A percentile compares a stretch with the other conserved stretches of the same genome.
These are phyloP conservation scores for Rosa persica DNA, from an alignment of 306 rosid genomes.

Conservation along the genomic window DNA sequence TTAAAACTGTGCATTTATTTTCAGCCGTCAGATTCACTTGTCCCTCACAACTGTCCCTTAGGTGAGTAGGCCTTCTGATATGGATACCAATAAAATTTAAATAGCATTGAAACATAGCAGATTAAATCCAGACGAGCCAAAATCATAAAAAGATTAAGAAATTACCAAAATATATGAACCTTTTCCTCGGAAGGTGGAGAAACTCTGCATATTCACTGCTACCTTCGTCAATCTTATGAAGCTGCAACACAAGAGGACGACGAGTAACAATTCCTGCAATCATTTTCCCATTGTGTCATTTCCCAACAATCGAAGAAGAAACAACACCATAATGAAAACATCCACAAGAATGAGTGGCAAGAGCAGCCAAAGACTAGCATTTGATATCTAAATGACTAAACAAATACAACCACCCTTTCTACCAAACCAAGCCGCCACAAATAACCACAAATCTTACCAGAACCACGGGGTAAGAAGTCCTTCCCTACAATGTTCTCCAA, in stretches of 20 bases:
- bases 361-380: neutral
- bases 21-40: too few species aligned
- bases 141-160: constrained; percentile 4
- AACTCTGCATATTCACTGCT: constrained; percentile 91
- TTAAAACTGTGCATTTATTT: too few species aligned
- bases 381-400: neutral
- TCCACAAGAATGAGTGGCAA: neutral
- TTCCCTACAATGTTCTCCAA: constrained; percentile 89
- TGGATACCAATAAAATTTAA: neutral
- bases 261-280: constrained; percentile 87
- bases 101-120: neutral
- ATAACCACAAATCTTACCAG: constrained; percentile 49
- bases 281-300: constrained; percentile 23
- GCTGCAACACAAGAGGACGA: constrained; percentile 92
- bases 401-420: neutral
- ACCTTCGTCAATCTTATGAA: constrained; percentile 72
- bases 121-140: constrained; percentile 6
- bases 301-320: neutral
- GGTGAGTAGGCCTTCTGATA: too few species aligned
- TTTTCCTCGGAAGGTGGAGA: constrained; percentile 80
- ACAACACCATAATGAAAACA: neutral
- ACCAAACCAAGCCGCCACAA: neutral
- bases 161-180: constrained; percentile 72
- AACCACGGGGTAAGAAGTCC: constrained; percentile 98
- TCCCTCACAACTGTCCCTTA: too few species aligned